Evolutionary conservation across 2,329 filamentous ascomycete species (phyloP).

Genomic region (Malbranchea cinnamomea): DNA sequence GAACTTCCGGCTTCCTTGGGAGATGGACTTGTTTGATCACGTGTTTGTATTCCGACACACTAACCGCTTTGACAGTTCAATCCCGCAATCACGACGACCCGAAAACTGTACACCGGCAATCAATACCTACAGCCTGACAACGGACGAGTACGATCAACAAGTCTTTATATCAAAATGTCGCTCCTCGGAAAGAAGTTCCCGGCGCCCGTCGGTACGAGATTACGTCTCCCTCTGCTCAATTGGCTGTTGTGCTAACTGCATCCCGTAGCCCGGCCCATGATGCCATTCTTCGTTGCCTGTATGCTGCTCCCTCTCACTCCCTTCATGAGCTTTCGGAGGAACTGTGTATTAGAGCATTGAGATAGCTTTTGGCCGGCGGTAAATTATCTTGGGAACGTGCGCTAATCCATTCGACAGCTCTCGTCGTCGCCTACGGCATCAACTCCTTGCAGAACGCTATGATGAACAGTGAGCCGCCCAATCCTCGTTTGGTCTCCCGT

Average conservation of each 20-base stretch:
- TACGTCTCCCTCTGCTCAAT: slow-evolving; percentile 10
- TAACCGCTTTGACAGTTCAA: too few relatives aligned
- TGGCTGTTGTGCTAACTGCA: slow-evolving; percentile 16
- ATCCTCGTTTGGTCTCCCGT: too few relatives aligned
- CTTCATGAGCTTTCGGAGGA: too few relatives aligned
- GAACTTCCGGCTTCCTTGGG: too few relatives aligned
- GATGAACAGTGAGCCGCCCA: slow-evolving; percentile 52
- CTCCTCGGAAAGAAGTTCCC: slow-evolving; percentile 77
- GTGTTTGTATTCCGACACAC: too few relatives aligned
- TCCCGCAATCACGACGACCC: too few relatives aligned
- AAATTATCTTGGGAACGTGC: slow-evolving; percentile 1
- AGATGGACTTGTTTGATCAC: too few relatives aligned
- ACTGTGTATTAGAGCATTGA: too few relatives aligned
- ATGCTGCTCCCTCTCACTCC: slow-evolving; percentile 32
- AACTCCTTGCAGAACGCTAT: slow-evolving; percentile 68
- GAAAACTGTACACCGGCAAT: too few relatives aligned
- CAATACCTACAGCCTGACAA: too few relatives aligned
- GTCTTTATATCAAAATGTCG: slow-evolving; percentile 46
- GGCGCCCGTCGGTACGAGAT: slow-evolving; percentile 55
- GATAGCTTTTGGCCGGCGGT: too few relatives aligned
- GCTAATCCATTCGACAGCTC: slow-evolving; percentile 30
- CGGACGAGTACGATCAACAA: too few relatives aligned
- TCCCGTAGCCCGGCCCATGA: slow-evolving; percentile 66
- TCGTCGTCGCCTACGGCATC: slow-evolving; percentile 80
- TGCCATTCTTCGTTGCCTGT: slow-evolving; percentile 91